Evolutionary conservation across 208 protist genomes (phyloP).

Genomic region (Borovskyia barvae): DNA sequence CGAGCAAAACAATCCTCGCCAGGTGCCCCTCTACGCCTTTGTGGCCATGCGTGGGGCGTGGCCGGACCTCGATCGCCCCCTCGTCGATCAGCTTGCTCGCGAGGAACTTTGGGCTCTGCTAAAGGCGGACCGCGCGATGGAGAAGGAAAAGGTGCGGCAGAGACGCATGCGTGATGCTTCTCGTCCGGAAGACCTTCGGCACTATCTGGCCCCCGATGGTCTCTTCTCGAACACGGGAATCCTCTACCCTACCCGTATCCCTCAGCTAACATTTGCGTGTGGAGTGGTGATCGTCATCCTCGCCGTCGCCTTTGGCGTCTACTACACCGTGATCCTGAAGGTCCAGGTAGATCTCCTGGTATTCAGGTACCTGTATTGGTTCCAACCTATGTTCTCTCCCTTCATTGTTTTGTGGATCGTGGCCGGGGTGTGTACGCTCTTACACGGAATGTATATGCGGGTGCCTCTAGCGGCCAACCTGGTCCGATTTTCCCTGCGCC

Average conservation of each 20-base stretch:
- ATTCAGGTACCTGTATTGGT: background rate
- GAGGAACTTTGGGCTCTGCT: conserved; percentile 66
- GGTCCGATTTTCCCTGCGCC: background rate
- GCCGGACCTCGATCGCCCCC: conserved; percentile 46
- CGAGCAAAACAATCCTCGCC: conserved; percentile 71
- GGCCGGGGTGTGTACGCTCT: background rate
- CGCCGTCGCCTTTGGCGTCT: conserved; percentile 1
- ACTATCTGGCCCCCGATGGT: conserved; percentile 36
- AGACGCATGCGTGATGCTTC: conserved; percentile 4
- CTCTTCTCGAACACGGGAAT: conserved; percentile 56
- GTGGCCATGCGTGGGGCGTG: conserved; percentile 47
- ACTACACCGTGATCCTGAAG: background rate
- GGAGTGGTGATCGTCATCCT: conserved; percentile 35
- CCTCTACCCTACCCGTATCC: conserved; percentile 58
- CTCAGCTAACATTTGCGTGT: conserved; percentile 47
- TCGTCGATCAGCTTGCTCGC: conserved; percentile 37
- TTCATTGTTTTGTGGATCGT: conserved; percentile 6
- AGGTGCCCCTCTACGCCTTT: conserved; percentile 63
- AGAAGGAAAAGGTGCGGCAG: conserved; percentile 26
- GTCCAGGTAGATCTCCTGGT: background rate
- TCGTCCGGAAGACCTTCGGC: conserved; percentile 13
- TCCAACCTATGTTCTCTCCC: background rate
- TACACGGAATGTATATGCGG: conserved; percentile 34
- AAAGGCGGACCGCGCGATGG: conserved; percentile 51
- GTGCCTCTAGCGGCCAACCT: conserved; percentile 24